These are phyloP conservation scores for Lecanicillium sp. DNA, from an alignment of 2,329 filamentous ascomycete genomes.

Conservation along the genomic window DNA sequence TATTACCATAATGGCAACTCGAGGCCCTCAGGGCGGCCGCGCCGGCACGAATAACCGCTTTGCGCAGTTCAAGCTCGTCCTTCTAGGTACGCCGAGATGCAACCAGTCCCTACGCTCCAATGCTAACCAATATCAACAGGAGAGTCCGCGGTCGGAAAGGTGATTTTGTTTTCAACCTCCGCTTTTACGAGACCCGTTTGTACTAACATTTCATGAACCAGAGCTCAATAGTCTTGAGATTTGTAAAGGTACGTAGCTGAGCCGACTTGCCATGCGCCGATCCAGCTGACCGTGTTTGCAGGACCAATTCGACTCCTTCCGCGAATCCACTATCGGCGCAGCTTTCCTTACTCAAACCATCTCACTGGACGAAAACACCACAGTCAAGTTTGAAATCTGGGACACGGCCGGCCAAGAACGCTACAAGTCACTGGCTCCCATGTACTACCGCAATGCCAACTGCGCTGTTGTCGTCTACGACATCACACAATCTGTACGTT, in stretches of 20 bases:
- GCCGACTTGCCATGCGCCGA: conserved; percentile 4
- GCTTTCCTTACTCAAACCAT: conserved; percentile 99
- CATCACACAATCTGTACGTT: conserved; percentile 92
- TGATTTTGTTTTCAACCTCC: conserved; percentile 28
- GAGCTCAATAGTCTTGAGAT: conserved; percentile 96
- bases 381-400: conserved; percentile 99
- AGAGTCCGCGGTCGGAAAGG: conserved; percentile 98
- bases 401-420: conserved; percentile 97
- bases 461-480: conserved; percentile 99
- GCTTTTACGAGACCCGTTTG: conserved; percentile 4
- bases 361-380: conserved; percentile 94
- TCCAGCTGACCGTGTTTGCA: conserved; percentile 28
- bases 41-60: conserved; percentile 73
- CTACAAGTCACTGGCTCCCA: conserved; percentile 97
- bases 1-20: conserved; percentile 67
- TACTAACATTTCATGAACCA: conserved; percentile 29
- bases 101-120: no score
- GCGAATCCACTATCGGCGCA: conserved; percentile 96
- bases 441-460: conserved; percentile 99
- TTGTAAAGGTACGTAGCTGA: conserved; percentile 71
- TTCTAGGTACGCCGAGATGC: conserved; percentile 64
- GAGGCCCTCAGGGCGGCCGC: conserved; percentile 57
- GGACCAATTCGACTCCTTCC: conserved; percentile 98
- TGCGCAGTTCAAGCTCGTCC: conserved; percentile 97
- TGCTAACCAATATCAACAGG: no score